phyloP scores from a whole-genome alignment of 2,329 filamentous ascomycete genomes.

The Pseudocercospora eumusae region DNA sequence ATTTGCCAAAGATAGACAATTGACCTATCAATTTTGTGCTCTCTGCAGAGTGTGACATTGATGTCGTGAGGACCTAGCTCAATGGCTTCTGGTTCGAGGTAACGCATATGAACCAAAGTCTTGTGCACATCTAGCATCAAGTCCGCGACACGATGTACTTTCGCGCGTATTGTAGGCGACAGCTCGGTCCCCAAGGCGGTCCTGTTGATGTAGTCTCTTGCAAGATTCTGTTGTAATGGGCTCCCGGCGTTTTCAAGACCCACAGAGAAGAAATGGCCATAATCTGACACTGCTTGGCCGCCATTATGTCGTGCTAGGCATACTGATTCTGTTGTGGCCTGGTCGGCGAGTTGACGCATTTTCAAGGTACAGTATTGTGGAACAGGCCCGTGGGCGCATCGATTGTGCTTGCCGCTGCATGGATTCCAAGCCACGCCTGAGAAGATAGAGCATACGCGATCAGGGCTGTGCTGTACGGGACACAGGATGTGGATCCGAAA shows the following conservation, averaged over 20 bases:
- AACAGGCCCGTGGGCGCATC: too few relatives aligned
- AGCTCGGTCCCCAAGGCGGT: not conserved
- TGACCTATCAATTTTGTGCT: conserved; percentile 1
- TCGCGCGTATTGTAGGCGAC: not conserved
- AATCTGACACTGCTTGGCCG: too few relatives aligned
- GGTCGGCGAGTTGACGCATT: too few relatives aligned
- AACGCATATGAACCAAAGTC: conserved; percentile 9
- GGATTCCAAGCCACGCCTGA: too few relatives aligned
- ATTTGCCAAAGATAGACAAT: conserved; percentile 12
- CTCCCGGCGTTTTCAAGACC: not conserved
- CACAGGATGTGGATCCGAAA: too few relatives aligned
- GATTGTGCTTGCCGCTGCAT: too few relatives aligned
- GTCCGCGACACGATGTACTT: conserved; percentile 5
- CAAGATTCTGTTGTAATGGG: not conserved
- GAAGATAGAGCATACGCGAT: too few relatives aligned
- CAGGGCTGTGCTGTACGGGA: too few relatives aligned
- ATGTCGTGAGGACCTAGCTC: conserved; percentile 2
- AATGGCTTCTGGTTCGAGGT: conserved; percentile 10
- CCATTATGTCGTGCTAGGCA: too few relatives aligned
- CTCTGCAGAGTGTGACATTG: not conserved
- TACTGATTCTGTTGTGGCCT: too few relatives aligned
- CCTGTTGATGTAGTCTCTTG: not conserved
- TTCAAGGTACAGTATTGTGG: too few relatives aligned
- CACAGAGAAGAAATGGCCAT: too few relatives aligned
- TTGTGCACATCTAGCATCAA: conserved; percentile 7